Base-by-base conservation (phyloP, 2,329 filamentous ascomycete species). In the Neonectria faginata region DNA sequence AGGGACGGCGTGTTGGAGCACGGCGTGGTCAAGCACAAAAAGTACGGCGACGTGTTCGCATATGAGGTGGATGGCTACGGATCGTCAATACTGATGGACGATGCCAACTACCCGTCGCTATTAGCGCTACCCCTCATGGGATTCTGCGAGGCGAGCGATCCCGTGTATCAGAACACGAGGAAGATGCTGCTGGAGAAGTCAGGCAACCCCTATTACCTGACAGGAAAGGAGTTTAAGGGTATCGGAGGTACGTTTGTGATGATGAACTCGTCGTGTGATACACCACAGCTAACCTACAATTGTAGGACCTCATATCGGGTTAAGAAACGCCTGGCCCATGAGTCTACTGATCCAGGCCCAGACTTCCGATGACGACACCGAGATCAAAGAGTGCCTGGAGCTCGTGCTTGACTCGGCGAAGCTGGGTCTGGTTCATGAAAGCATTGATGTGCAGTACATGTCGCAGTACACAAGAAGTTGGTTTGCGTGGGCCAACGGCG, bases 401-500 rank as follows among this genome's bases (percentile, higher is more conserved):
- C 78, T 91, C 33, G 96, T 99, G 42, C 88, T 96, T 64, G 85
- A 88, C 65, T 91, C 91, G 1, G 92, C 91, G 66, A 85, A 84
- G 57, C 84, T 97, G 10, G 96, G 96, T 0, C 81, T 99, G 53
- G 85, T 99, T 2, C 95, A 99, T 74, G 96, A 99, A 81, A 97
- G 92, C 73, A 89, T 99, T 44, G 89, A 97, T 73, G 95, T 98
- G 5, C 89, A 95, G 66, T 75, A 79, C 44, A 72, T 82, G 2
- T 65, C 69, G n/a, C 81, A 83, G 22, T 98, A 96, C 78, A 97
- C 95, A 2, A 85, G 94, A 68, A 93, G 91, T 75, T 98, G 95
- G 95, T 98, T 98, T 78, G 93, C 95, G 2, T 98, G 94, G 96
- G 96, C 96, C 11, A 99, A 99, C 72, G 96, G 93, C 1, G 93